phyloP scores from a whole-genome alignment of 2,329 filamentous ascomycete genomes.

The Leptographium flavum region DNA sequence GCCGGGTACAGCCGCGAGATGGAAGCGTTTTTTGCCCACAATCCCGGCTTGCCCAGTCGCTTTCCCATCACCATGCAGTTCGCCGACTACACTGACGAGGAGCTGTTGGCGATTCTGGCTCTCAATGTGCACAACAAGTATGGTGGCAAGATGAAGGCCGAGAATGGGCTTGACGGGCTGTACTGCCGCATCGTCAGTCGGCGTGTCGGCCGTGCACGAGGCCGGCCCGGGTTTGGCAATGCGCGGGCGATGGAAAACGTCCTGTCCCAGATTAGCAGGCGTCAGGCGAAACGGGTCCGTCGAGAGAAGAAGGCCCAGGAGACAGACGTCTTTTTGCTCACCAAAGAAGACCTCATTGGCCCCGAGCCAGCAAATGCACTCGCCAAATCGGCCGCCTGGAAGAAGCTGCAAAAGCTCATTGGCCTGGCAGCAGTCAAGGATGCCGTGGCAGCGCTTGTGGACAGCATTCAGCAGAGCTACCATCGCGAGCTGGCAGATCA shows the following conservation, averaged over 20 bases:
- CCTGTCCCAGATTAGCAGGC: neutral
- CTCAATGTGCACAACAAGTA: slow-evolving; percentile 41
- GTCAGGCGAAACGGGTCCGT: neutral
- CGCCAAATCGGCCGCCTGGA: slow-evolving; percentile 38
- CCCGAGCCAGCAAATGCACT: slow-evolving; percentile 46
- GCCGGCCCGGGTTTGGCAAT: slow-evolving; percentile 57
- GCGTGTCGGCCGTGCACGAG: slow-evolving; percentile 47
- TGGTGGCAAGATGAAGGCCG: slow-evolving; percentile 38
- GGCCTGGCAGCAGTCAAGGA: slow-evolving; percentile 50
- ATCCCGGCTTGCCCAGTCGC: slow-evolving; percentile 54
- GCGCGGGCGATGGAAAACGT: slow-evolving; percentile 53
- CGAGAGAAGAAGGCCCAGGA: slow-evolving; percentile 10
- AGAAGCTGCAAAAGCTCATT: slow-evolving; percentile 39
- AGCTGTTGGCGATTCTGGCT: slow-evolving; percentile 48
- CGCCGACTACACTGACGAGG: slow-evolving; percentile 50
- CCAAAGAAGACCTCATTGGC: slow-evolving; percentile 56
- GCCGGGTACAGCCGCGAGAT: slow-evolving; percentile 63
- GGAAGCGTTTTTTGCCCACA: slow-evolving; percentile 64
- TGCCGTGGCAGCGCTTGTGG: slow-evolving; percentile 41
- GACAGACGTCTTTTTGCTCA: slow-evolving; percentile 45
- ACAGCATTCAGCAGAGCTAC: slow-evolving; percentile 50
- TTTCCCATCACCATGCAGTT: slow-evolving; percentile 55
- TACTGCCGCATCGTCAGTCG: slow-evolving; percentile 49
- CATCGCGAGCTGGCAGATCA: slow-evolving; percentile 48
- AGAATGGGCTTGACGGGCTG: slow-evolving; percentile 43